These are phyloP conservation scores for Beauveria sp. DNA, from an alignment of 2,329 filamentous ascomycete species.

Conservation along the genomic window DNA sequence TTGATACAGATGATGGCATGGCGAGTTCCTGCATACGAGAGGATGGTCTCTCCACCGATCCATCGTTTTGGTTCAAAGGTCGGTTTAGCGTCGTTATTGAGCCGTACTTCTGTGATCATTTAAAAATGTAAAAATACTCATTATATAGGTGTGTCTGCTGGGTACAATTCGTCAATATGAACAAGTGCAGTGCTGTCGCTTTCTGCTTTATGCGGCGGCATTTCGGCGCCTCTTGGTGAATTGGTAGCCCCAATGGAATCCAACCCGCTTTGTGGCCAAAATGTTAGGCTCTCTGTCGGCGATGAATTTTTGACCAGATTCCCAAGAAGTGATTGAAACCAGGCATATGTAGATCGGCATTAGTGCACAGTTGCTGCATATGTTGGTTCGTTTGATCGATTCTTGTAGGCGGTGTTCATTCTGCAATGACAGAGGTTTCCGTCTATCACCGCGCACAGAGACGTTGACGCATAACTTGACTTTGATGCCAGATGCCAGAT, in stretches of 20 bases:
- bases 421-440: background rate
- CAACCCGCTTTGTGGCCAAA: background rate
- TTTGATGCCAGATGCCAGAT: background rate
- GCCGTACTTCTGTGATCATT: background rate
- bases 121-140: background rate
- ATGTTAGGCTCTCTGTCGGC: background rate
- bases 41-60: background rate
- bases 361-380: background rate
- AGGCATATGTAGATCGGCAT: background rate
- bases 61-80: background rate
- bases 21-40: background rate
- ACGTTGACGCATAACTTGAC: background rate
- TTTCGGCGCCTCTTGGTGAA: background rate
- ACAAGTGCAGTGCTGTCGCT: background rate
- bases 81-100: background rate
- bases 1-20: constrained; percentile 2
- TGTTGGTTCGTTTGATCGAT: background rate
- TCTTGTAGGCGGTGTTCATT: background rate
- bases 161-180: background rate
- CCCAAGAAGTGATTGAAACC: background rate
- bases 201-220: background rate
- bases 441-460: background rate
- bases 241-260: background rate
- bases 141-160: background rate
- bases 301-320: background rate